Percentiles rank a stretch among this genome's conserved stretches.
Conservation (phyloP, 2,329 filamentous ascomycete species). For the Diaporthe amygdali region DNA sequence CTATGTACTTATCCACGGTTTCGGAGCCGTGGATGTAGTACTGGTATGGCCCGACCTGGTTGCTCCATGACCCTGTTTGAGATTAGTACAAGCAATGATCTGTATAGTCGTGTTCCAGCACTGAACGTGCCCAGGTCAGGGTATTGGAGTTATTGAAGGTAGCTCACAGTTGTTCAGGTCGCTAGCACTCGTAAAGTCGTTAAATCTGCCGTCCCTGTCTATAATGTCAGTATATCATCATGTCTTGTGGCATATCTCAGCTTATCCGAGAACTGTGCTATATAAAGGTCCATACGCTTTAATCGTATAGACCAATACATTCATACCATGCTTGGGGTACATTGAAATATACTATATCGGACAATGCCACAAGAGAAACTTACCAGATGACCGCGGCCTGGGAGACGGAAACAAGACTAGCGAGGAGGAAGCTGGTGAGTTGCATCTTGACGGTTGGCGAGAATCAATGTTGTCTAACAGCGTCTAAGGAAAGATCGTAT, state of each 20-base stretch:
- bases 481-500: not conserved
- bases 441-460: not conserved
- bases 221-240: not conserved
- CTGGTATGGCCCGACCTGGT: constrained; percentile 74
- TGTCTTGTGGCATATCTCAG: not conserved
- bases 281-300: not conserved
- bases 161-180: constrained; percentile 1
- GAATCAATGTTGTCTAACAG: not conserved
- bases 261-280: not conserved
- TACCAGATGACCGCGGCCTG: constrained; percentile 21
- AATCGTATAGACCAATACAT: not conserved
- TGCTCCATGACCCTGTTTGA: constrained; percentile 66
- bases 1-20: constrained; percentile 63
- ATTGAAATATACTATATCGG: not conserved
- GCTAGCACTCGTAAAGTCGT: not conserved
- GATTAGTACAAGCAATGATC: not conserved
- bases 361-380: not conserved
- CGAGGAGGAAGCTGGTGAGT: constrained; percentile 13
- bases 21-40: constrained; percentile 76
- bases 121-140: too few species aligned
- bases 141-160: not conserved
- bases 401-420: constrained; percentile 15
- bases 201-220: not conserved
- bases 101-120: not conserved
- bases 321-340: not conserved